Base-by-base conservation (phyloP, 257 asterid genomes). In the Catharanthus roseus region DNA sequence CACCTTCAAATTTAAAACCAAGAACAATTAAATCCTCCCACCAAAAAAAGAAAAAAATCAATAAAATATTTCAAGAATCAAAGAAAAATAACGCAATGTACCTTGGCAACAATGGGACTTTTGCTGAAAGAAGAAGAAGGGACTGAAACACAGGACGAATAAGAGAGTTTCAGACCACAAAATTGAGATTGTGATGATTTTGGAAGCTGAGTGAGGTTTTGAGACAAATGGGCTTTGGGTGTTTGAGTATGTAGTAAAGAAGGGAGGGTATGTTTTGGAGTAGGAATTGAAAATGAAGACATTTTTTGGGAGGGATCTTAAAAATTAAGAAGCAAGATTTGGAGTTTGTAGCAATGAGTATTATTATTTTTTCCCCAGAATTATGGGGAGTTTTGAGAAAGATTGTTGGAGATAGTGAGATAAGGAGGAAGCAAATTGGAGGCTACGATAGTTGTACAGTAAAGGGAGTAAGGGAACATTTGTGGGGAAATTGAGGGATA, bases 31-130 rank as follows among this genome's bases (percentile, higher is more conserved):
- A n/a, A n/a, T 2, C 15, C 36, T 8, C 47, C 29, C 36, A 60
- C 1, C 23, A 34, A 23, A 0, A 1, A 58, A 7, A 39, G 28
- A 53, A 8, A 44, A 68, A 57, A 19, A 51, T 34, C 6, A 63
- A 47, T 10, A 8, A 16, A 45, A 69, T 41, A 3, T 1, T 24
- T 38, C 34, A 44, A 15, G 0, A 31, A 31, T 16, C 55, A 24
- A 38, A 42, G 10, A n/a, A n/a, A 61, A 54, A 80, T 76, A 74
- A n/a, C 4, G 33, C 63, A 77, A 67, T 82, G 91, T 88, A 93
- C 99, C 99, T 93, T 89, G 70, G 96, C 96, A 76, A 83, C 57
- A 63, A 91, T 74, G 70, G 87, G 68, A 29, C 24, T 50, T 83
- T 66, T 89, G 15, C 47, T 61, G 50, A 79, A 69, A 74, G 78